phyloP scores from a whole-genome alignment of 345 rosid genomes.

The Tarenaya hassleriana region DNA sequence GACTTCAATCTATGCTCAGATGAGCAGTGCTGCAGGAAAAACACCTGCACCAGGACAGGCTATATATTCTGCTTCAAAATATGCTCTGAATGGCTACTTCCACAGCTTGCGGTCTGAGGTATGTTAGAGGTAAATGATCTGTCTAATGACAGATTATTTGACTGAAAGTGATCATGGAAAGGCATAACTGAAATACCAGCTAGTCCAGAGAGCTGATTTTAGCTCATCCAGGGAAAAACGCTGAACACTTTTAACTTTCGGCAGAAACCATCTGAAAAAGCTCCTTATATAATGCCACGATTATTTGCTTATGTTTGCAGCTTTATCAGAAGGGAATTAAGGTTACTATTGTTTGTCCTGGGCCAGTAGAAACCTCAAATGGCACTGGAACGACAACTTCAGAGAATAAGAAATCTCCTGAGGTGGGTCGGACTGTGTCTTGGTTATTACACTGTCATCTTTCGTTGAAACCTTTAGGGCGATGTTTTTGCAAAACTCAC shows the following conservation, averaged over 20 bases:
- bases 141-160: neutral
- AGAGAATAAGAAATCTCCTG: slow-evolving; percentile 38
- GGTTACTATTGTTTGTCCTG: slow-evolving; percentile 93
- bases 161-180: slow-evolving; percentile 4
- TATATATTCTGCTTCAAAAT: slow-evolving; percentile 85
- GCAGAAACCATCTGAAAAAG: too few relatives aligned
- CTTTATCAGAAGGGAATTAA: slow-evolving; percentile 74
- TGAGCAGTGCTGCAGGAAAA: slow-evolving; percentile 99
- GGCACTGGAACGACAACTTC: slow-evolving; percentile 50
- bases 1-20: slow-evolving; percentile 35
- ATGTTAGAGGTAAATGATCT: slow-evolving; percentile 12
- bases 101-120: slow-evolving; percentile 97
- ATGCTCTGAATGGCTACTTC: slow-evolving; percentile 85
- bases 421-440: slow-evolving; percentile 34
- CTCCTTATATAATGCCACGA: neutral
- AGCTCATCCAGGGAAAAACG: too few relatives aligned
- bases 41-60: slow-evolving; percentile 94
- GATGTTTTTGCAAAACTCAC: too few relatives aligned
- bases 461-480: neutral
- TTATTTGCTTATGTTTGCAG: slow-evolving; percentile 32
- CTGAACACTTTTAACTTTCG: too few relatives aligned
- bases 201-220: too few relatives aligned
- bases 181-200: neutral
- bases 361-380: slow-evolving; percentile 72
- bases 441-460: slow-evolving; percentile 1